A percentile compares a stretch with the other conserved stretches of the same genome.
These are phyloP conservation scores for Umbelopsis sp. DNA, from an alignment of 192 early-diverging fungal genomes.

Conservation along the genomic window DNA sequence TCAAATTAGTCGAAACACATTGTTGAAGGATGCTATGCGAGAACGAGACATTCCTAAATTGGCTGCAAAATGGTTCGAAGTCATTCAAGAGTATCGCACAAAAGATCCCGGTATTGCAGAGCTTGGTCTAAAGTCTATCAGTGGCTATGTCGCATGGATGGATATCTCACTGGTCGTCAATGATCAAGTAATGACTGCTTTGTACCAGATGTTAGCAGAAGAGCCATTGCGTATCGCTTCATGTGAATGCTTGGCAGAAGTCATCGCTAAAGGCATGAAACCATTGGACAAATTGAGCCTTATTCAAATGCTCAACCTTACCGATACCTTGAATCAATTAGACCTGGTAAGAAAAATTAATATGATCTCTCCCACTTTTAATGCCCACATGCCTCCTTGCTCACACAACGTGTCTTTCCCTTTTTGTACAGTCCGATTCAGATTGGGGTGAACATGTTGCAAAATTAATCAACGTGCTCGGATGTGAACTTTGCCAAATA, in stretches of 20 bases:
- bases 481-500: constrained; percentile 71
- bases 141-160: constrained; percentile 94
- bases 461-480: constrained; percentile 72
- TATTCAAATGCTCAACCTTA: constrained; percentile 73
- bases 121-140: constrained; percentile 72
- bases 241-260: constrained; percentile 81
- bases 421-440: constrained; percentile 42
- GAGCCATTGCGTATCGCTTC: constrained; percentile 70
- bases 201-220: constrained; percentile 74
- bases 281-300: constrained; percentile 87
- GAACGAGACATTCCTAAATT: constrained; percentile 74
- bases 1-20: constrained; percentile 72
- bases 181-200: constrained; percentile 71
- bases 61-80: constrained; percentile 73
- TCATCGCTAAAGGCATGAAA: constrained; percentile 92
- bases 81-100: constrained; percentile 64
- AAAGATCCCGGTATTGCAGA: constrained; percentile 66
- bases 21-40: constrained; percentile 92
- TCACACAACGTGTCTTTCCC: constrained; percentile 4
- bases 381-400: neutral
- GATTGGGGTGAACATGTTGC: constrained; percentile 73
- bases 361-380: neutral
- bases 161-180: constrained; percentile 91
- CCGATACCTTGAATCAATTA: constrained; percentile 47
- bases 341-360: constrained; percentile 45